Percentiles rank a stretch among this genome's conserved stretches.
These are phyloP conservation scores for Cynara cardunculus DNA, from an alignment of 129 eudicot genomes.

Conservation along the genomic window DNA sequence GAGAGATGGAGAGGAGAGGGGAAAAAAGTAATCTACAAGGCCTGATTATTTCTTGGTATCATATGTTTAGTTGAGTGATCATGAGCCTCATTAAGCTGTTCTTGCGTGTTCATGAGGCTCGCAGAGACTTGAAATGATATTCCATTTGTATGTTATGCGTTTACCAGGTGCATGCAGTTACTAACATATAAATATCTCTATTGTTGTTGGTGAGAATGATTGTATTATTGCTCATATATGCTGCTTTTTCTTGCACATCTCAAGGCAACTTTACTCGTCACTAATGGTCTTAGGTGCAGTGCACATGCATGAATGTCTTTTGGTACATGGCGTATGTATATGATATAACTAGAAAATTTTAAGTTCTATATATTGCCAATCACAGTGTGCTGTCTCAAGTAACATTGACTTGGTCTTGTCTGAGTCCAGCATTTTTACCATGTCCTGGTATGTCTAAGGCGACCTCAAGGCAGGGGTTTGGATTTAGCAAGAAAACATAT, in stretches of 20 bases:
- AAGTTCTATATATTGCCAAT: neutral
- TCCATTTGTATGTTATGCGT: neutral
- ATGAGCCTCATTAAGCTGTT: neutral
- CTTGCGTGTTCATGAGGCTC: neutral
- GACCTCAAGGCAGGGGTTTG: conserved; percentile 93
- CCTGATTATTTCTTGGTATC: neutral
- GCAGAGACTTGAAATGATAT: neutral
- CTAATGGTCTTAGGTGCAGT: neutral
- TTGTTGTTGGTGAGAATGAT: neutral
- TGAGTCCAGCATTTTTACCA: conserved; percentile 83
- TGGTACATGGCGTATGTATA: neutral
- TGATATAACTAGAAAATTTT: neutral
- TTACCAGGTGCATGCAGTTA: neutral
- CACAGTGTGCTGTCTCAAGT: conserved; percentile 11
- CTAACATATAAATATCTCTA: neutral
- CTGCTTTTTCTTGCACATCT: neutral
- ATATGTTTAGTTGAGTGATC: neutral
- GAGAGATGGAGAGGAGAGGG: neutral
- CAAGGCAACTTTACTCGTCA: neutral
- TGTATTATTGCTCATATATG: neutral
- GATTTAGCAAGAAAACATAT: conserved; percentile 90
- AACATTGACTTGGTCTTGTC: conserved; percentile 24
- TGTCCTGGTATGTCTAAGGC: conserved; percentile 59
- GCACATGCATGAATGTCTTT: neutral
- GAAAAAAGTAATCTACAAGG: neutral